Evolutionary conservation across 257 asterid genomes (phyloP), one percentile per base, ranked within the genome.

Genomic region (Capsicum pubescens): DNA sequence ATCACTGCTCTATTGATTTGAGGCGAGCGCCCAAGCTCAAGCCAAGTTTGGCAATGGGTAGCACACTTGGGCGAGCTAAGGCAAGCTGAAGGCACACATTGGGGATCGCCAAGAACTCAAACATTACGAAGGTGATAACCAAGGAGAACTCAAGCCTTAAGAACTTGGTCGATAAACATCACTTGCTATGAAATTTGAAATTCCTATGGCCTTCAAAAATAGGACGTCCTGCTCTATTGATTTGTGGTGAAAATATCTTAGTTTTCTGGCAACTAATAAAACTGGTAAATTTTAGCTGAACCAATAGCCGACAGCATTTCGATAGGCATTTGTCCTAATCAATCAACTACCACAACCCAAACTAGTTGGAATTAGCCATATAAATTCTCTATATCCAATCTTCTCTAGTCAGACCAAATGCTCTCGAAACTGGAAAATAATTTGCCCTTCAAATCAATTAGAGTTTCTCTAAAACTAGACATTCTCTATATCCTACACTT

Each of bases 321-420:
- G 39, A 15, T 76, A 50, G 16, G 8, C 44, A 74, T 52, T 76
- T 48, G 13, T 21, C n/a, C 59, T 72, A 48, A 74, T 48, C 42
- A 74, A 7, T 74, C 60, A 74, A 74, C 80, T 74, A 74, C 42
- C 59, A n/a, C 60, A 6, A 46, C 19, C 80, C 80, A 72, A 72
- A 48, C 57, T 72, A 74, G 78, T 69, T 69, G 0, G 60, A 1
- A 4, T 72, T 1, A 1, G 42, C 44, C 21, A 52, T 76, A 8
- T 77, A 77, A 21, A 77, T 2, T 77, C 26, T 54, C 44, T 26
- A 5, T 54, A 54, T 77, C 0, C 13, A 77, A 4, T 14, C 7
- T 7, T 0, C 81, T 76, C 81, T 76, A 1, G 52, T 77, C 1
- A 54, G 9, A 54, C 64, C 21, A 3, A 5, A 26, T 21, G 6